Evolutionary conservation across 2,329 filamentous ascomycete species (phyloP).

Genomic region (Bipolaris zeicola): DNA sequence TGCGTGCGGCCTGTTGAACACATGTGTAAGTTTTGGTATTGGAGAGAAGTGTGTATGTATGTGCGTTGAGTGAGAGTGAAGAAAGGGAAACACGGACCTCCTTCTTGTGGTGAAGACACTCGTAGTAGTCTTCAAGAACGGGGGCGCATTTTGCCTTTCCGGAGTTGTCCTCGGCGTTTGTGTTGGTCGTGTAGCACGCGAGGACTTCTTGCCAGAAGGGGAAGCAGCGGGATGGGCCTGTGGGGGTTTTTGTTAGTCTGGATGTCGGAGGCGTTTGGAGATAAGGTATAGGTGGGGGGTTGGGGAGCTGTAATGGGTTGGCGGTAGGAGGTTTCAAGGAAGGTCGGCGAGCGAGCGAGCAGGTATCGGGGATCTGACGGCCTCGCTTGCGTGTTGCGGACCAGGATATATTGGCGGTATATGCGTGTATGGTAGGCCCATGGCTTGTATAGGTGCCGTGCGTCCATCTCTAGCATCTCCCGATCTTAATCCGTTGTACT

Average conservation of each 20-base stretch:
- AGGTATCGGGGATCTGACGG: background rate
- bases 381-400: too few species aligned
- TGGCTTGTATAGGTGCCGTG: background rate
- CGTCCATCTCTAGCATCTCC: background rate
- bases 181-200: constrained; percentile 97
- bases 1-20: constrained; percentile 70
- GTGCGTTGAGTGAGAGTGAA: background rate
- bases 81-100: constrained; percentile 68
- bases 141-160: constrained; percentile 88
- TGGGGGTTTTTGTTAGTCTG: background rate
- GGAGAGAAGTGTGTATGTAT: background rate
- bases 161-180: constrained; percentile 73
- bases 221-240: constrained; percentile 83
- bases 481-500: background rate
- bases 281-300: background rate
- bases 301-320: background rate
- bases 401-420: background rate
- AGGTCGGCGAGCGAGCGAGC: background rate
- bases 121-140: constrained; percentile 94
- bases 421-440: background rate
- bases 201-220: constrained; percentile 99
- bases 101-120: constrained; percentile 98
- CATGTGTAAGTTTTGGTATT: background rate
- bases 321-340: background rate
- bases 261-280: too few species aligned